These are phyloP conservation scores for Tolypocladium inflatum DNA, from an alignment of 2,329 filamentous ascomycete species.

Conservation along the genomic window DNA sequence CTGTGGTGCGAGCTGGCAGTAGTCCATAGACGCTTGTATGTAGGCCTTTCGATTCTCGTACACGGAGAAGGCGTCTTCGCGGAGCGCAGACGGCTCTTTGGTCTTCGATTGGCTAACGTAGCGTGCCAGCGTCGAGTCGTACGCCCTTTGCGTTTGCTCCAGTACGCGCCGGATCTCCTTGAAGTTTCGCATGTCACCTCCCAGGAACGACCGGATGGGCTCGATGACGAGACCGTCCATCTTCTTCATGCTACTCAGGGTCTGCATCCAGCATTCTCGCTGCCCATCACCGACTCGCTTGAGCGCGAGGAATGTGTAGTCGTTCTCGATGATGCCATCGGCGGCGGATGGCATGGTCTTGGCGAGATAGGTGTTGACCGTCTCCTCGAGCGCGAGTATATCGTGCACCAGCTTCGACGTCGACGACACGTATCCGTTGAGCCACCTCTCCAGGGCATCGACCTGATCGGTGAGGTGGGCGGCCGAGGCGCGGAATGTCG, in stretches of 20 bases:
- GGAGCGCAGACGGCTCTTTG: slow-evolving; percentile 82
- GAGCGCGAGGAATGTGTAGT: slow-evolving; percentile 84
- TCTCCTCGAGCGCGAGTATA: slow-evolving; percentile 66
- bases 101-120: slow-evolving; percentile 82
- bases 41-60: slow-evolving; percentile 90
- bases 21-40: slow-evolving; percentile 87
- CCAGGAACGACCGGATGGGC: slow-evolving; percentile 70
- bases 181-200: slow-evolving; percentile 72
- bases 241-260: slow-evolving; percentile 64
- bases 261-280: slow-evolving; percentile 76
- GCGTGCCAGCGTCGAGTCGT: slow-evolving; percentile 71
- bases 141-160: slow-evolving; percentile 73
- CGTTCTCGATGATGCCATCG: slow-evolving; percentile 84
- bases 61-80: slow-evolving; percentile 92
- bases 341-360: slow-evolving; percentile 69
- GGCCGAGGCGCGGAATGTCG: slow-evolving; percentile 82
- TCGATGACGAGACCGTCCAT: slow-evolving; percentile 72
- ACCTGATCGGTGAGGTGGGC: slow-evolving; percentile 86
- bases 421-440: slow-evolving; percentile 51
- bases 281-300: slow-evolving; percentile 78
- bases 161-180: slow-evolving; percentile 72
- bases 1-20: slow-evolving; percentile 79
- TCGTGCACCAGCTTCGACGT: slow-evolving; percentile 48
- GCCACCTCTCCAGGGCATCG: slow-evolving; percentile 86
- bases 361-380: slow-evolving; percentile 66